Evolutionary conservation across 352 stramenopile species (phyloP), one percentile per base, ranked within the genome.

Genomic region (Globisporangium barbulae): DNA sequence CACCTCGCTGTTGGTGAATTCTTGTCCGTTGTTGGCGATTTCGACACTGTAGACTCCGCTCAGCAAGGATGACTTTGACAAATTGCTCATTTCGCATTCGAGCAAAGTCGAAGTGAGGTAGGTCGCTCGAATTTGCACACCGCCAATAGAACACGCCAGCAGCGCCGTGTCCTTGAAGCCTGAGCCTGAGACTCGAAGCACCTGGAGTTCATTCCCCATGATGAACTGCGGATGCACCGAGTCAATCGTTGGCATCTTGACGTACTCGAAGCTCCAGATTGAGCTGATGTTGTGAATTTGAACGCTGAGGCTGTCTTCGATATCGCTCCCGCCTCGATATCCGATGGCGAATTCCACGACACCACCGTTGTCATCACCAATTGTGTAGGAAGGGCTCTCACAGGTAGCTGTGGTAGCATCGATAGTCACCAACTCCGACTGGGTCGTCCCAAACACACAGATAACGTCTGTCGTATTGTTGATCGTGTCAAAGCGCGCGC

Each of bases 21-120:
- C 94, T 60, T 97, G 81, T 0, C 82, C 89, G 61, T 99, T 98
- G 45, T 93, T 97, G 2, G 85, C 91, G 0, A 98, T 75, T 59
- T 98, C 92, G n/a, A 98, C 62, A 28, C 35, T 69, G 10, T 78
- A 7, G 5, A n/a, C 41, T n/a, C 33, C 59, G 1, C 59, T 66
- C 0, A 48, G 19, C 15, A 60, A 22, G 64, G 66, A 77, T 0
- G 61, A 37, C 2, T 37, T 25, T 2, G 21, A 49, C 2, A 57
- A 3, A 52, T 76, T 31, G 33, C 56, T n/a, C n/a, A 75, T 5
- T 5, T 70, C 59, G 28, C 73, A 80, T 10, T 83, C 64, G 12
- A 83, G 44, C 4, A 68, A 9, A 1, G 21, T 69, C 5, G 66
- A 49, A 0, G 70, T 72, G 8, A 86, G 28, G 55, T 76, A 91